phyloP scores from a whole-genome alignment of 1,284 basidiomycete genomes.

The Leccinum solheimii region DNA sequence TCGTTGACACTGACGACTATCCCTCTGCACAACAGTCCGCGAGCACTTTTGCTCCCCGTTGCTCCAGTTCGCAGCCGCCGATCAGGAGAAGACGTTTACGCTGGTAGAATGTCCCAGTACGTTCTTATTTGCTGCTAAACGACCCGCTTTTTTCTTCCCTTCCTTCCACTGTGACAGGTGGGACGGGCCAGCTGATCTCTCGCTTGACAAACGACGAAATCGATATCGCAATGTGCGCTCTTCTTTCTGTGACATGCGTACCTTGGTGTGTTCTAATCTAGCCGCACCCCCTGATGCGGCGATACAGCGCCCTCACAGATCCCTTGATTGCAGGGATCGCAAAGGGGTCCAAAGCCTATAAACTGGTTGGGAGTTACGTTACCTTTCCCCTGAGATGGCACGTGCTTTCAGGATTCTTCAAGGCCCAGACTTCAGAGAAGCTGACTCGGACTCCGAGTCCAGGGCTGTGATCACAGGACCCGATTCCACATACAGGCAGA shows the following conservation, averaged over 20 bases:
- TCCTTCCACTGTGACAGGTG: slow-evolving; percentile 49
- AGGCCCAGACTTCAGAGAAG: not conserved
- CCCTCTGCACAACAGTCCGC: slow-evolving; percentile 50
- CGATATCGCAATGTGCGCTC: slow-evolving; percentile 79
- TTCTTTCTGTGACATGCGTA: not conserved
- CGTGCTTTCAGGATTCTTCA: not conserved
- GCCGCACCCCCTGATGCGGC: not conserved
- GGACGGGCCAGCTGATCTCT: slow-evolving; percentile 88
- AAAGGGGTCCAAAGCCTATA: slow-evolving; percentile 73
- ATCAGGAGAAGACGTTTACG: slow-evolving; percentile 70
- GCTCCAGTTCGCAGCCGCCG: slow-evolving; percentile 70
- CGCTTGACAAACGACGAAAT: slow-evolving; percentile 83
- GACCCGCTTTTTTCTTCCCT: not conserved
- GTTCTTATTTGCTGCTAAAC: slow-evolving; percentile 16
- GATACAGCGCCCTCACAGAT: slow-evolving; percentile 84
- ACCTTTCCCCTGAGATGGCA: slow-evolving; percentile 85
- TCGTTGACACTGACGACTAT: slow-evolving; percentile 4
- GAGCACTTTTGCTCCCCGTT: slow-evolving; percentile 93
- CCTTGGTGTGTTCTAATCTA: not conserved
- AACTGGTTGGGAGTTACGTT: slow-evolving; percentile 92
- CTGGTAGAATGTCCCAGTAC: slow-evolving; percentile 89
- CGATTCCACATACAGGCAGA: slow-evolving; percentile 68
- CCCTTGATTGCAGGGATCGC: slow-evolving; percentile 92
- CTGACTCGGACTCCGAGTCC: not conserved
- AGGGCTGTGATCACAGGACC: slow-evolving; percentile 91